A percentile compares a stretch with the other conserved stretches of the same genome.
phyloP scores from a whole-genome alignment of 441 rosid genomes.

The Manihot esculenta region DNA sequence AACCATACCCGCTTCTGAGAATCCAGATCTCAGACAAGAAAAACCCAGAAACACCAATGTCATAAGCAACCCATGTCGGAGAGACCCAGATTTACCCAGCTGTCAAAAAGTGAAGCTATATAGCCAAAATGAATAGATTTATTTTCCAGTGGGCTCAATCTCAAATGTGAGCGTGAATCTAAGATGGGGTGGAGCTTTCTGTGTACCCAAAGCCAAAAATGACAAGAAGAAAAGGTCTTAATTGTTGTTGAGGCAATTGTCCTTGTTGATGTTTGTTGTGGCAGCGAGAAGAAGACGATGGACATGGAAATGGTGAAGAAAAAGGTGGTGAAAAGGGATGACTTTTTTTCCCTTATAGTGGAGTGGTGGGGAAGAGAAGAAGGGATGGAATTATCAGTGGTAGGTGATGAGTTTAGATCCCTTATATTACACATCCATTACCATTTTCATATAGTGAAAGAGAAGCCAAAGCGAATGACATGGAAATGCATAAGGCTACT shows the following conservation, averaged over 20 bases:
- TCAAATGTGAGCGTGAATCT: conserved; percentile 50
- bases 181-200: conserved; percentile 68
- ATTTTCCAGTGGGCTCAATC: conserved; percentile 26
- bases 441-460: conserved; percentile 30
- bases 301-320: conserved; percentile 23
- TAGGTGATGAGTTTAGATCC: conserved; percentile 51
- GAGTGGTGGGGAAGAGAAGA: conserved; percentile 27
- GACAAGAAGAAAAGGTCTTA: conserved; percentile 22
- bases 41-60: conserved; percentile 19
- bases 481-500: conserved; percentile 25
- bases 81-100: conserved; percentile 30
- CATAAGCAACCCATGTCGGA: conserved; percentile 16
- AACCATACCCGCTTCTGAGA: conserved; percentile 24
- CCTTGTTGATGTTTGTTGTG: neutral
- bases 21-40: conserved; percentile 50
- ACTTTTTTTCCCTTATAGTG: conserved; percentile 11
- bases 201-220: conserved; percentile 36
- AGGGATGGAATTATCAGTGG: conserved; percentile 56
- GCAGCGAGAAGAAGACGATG: conserved; percentile 19
- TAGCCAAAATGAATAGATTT: conserved; percentile 26
- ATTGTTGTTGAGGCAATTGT: neutral
- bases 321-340: neutral
- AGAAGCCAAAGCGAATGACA: conserved; percentile 27
- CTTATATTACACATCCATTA: conserved; percentile 17
- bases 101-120: conserved; percentile 27